Evolutionary conservation across 176 grass and related monocot genomes (phyloP).

Genomic region (Juncus effusus): DNA sequence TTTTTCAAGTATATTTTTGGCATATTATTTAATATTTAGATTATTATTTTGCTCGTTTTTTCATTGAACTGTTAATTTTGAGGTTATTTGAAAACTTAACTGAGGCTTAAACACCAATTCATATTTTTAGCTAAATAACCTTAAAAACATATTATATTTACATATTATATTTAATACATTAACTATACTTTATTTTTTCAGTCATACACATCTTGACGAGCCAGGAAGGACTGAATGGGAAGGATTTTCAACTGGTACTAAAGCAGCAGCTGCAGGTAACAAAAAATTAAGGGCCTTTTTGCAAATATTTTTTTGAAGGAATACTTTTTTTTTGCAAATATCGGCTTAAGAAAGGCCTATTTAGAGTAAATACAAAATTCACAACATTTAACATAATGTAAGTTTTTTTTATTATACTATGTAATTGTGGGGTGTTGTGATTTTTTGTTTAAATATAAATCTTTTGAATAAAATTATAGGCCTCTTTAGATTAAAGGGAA

Average conservation of each 20-base stretch:
- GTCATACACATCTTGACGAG: conserved; percentile 90
- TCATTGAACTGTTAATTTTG: background rate
- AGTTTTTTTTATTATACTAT: background rate
- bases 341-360: no score
- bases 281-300: background rate
- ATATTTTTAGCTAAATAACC: background rate
- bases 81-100: background rate
- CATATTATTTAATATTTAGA: background rate
- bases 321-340: background rate
- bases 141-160: background rate
- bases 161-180: conserved; percentile 8
- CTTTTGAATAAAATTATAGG: background rate
- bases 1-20: background rate
- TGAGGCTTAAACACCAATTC: background rate
- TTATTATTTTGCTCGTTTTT: background rate
- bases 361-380: no score
- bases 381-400: no score
- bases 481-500: no score
- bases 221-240: conserved; percentile 88
- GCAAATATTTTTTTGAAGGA: no score
- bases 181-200: conserved; percentile 18
- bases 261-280: conserved; percentile 79
- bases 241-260: conserved; percentile 88
- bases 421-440: background rate
- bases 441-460: background rate